phyloP scores from a whole-genome alignment of 768 basidiomycete genomes.

The Tricholoma sp. region DNA sequence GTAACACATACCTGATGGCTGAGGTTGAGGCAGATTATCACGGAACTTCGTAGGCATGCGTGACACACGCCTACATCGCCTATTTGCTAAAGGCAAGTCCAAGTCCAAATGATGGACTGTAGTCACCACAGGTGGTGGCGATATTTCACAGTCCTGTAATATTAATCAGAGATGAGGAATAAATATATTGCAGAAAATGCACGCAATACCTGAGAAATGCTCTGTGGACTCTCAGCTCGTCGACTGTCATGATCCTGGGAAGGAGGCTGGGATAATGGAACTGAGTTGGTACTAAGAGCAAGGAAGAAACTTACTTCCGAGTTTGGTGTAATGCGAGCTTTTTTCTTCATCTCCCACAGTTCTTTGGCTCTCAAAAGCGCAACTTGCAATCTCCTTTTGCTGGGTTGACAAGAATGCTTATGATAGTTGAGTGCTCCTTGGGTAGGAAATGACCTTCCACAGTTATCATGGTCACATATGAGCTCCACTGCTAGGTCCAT shows the following conservation, averaged over 20 bases:
- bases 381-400: background rate
- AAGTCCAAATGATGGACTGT: background rate
- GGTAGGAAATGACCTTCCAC: background rate
- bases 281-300: background rate
- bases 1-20: background rate
- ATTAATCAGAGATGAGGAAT: background rate
- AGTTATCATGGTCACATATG: background rate
- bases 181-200: background rate
- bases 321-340: background rate
- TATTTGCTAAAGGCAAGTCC: background rate
- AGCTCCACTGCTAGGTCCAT: background rate
- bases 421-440: background rate
- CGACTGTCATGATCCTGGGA: background rate
- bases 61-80: background rate
- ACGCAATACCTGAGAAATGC: background rate
- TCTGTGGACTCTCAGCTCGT: background rate
- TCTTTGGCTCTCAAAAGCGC: background rate
- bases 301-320: background rate
- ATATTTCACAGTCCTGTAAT: background rate
- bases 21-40: background rate
- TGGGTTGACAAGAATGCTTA: background rate
- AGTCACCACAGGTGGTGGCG: background rate
- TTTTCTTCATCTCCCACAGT: background rate
- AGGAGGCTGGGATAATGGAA: background rate
- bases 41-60: background rate